phyloP scores from a whole-genome alignment of 2,329 filamentous ascomycete genomes.

The Arachnomyces sp. region DNA sequence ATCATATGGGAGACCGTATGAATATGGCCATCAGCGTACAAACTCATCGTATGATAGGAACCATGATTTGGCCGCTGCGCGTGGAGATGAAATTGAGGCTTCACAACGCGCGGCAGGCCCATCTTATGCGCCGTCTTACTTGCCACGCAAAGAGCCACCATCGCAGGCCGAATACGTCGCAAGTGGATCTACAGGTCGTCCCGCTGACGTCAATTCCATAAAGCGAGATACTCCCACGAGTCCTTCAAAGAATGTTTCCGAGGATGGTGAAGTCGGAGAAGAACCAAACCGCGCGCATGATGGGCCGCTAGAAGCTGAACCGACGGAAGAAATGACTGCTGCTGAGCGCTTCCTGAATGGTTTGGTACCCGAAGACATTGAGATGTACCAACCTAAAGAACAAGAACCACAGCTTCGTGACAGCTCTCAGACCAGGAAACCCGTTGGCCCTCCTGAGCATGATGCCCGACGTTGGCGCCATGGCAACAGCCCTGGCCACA shows the following conservation, averaged over 20 bases:
- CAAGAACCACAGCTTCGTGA: conserved; percentile 7
- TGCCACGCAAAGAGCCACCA: too few relatives aligned
- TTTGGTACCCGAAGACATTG: conserved; percentile 21
- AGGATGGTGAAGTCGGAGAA: conserved; percentile 29
- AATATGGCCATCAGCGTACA: too few relatives aligned
- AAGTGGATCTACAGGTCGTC: conserved; percentile 2
- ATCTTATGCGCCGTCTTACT: too few relatives aligned
- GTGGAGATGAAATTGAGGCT: neutral
- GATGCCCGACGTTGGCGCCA: conserved; percentile 13
- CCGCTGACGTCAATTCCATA: conserved; percentile 13
- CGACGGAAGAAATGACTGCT: conserved; percentile 23
- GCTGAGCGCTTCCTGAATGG: conserved; percentile 31
- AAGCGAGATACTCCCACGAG: conserved; percentile 1
- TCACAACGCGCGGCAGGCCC: too few relatives aligned
- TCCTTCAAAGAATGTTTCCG: conserved; percentile 22
- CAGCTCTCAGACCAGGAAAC: conserved; percentile 4
- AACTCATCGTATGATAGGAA: neutral
- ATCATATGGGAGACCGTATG: too few relatives aligned
- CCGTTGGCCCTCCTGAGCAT: conserved; percentile 7
- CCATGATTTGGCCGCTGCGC: neutral
- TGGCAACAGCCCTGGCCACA: conserved; percentile 6
- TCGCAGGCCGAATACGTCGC: too few relatives aligned
- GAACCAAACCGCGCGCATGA: conserved; percentile 11
- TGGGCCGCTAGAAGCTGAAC: conserved; percentile 1
- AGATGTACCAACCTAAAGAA: conserved; percentile 4